Evolutionary conservation across 1,284 basidiomycete genomes (phyloP).

Genomic region (Trametes pubescens): DNA sequence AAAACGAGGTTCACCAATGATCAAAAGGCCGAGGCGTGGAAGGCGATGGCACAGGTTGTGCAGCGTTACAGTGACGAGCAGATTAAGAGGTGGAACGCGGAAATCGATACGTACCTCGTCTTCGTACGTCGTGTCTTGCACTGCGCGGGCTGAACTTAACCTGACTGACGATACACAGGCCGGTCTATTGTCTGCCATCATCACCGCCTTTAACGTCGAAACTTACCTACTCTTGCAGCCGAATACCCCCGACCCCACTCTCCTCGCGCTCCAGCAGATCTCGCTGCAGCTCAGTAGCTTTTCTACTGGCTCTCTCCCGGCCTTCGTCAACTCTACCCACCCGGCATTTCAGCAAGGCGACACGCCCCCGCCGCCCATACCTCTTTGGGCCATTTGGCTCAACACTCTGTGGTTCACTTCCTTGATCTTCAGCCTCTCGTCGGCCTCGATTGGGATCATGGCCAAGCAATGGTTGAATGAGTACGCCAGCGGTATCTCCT

Average conservation of each 20-base stretch:
- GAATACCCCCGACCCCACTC: conserved; percentile 1
- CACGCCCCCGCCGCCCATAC: not conserved
- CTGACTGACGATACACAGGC: conserved; percentile 9
- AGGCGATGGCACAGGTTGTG: conserved; percentile 1
- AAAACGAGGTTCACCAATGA: not conserved
- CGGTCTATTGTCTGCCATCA: conserved; percentile 22
- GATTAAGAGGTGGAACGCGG: conserved; percentile 20
- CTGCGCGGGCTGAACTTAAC: no score
- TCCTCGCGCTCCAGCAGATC: conserved; percentile 14
- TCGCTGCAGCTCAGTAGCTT: conserved; percentile 18
- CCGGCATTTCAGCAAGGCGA: not conserved
- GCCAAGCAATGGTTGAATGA: conserved; percentile 33
- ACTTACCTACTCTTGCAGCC: conserved; percentile 22
- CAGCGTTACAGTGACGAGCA: conserved; percentile 14
- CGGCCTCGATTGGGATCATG: conserved; percentile 24
- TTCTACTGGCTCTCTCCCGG: conserved; percentile 4
- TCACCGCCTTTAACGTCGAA: conserved; percentile 21
- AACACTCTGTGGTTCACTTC: conserved; percentile 31
- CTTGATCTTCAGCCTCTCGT: conserved; percentile 26
- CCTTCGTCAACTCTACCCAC: conserved; percentile 21
- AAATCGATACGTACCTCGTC: conserved; percentile 25
- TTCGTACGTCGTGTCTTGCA: conserved; percentile 12
- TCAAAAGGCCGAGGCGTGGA: conserved; percentile 10
- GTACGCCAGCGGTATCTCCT: conserved; percentile 11
- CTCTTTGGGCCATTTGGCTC: conserved; percentile 14